Percentiles rank a stretch among this genome's conserved stretches.
These are phyloP conservation scores for Symbiodinium pilosum DNA, from an alignment of 73 alveolate species.

Conservation along the genomic window DNA sequence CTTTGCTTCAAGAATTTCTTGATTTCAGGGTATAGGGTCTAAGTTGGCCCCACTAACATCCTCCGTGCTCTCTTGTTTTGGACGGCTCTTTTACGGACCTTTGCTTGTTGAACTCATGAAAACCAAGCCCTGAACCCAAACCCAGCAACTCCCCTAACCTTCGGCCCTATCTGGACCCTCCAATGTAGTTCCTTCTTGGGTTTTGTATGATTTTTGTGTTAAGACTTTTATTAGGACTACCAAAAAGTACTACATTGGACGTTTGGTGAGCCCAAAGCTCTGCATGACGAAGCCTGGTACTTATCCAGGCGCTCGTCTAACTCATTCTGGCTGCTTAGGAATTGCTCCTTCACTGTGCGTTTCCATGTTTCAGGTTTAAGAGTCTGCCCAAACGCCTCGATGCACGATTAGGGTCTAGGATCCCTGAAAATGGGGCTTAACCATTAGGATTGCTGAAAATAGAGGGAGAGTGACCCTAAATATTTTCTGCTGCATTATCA, in stretches of 20 bases:
- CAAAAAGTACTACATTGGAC: neutral
- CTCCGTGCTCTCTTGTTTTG: neutral
- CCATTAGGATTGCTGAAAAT: no score
- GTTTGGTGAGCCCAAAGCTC: neutral
- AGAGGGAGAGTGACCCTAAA: no score
- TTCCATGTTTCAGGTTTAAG: no score
- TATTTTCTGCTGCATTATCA: no score
- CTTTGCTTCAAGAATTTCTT: neutral
- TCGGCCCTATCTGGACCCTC: neutral
- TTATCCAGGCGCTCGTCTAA: neutral
- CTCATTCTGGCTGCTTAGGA: slow-evolving; percentile 1
- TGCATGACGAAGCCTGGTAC: neutral
- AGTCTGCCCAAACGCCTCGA: no score
- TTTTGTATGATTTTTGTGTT: no score
- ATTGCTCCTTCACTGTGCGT: no score
- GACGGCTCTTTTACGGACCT: neutral
- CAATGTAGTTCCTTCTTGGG: no score
- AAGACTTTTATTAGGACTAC: neutral
- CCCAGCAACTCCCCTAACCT: no score
- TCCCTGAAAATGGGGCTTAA: no score
- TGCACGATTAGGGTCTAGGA: no score
- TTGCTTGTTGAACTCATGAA: neutral
- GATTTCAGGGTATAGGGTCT: neutral
- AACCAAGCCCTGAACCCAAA: neutral
- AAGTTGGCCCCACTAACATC: neutral